Conservation (phyloP, 2,329 filamentous ascomycete species). For the Trichoderma guizhouense region DNA sequence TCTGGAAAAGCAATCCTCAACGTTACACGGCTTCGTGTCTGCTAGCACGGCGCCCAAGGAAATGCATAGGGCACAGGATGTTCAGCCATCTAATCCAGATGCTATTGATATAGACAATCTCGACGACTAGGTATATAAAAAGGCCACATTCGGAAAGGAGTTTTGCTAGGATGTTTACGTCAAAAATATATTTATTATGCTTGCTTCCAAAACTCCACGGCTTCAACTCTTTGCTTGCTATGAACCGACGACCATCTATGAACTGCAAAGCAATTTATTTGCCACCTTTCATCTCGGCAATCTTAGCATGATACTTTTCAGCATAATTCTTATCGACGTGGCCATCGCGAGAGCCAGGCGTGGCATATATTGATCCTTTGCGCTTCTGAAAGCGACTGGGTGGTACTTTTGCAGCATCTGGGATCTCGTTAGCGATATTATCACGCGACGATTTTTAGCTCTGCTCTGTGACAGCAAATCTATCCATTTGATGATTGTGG, state of each 20-base stretch:
- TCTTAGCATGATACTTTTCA: conserved; percentile 59
- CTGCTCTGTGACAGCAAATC: background rate
- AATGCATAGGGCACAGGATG: conserved; percentile 36
- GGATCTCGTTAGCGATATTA: background rate
- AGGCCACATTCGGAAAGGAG: background rate
- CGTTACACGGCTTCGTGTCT: conserved; percentile 86
- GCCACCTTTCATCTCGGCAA: conserved; percentile 48
- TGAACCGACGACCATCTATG: background rate
- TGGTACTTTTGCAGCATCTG: conserved; percentile 64
- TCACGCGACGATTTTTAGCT: background rate
- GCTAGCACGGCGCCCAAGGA: conserved; percentile 72
- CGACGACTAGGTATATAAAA: conserved; percentile 50
- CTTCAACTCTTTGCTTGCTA: background rate
- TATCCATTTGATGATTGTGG: background rate
- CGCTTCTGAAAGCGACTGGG: conserved; percentile 67
- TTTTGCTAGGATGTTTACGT: background rate
- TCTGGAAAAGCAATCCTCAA: conserved; percentile 81
- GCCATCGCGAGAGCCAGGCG: conserved; percentile 61
- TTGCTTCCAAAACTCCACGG: background rate
- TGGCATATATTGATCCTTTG: conserved; percentile 66
- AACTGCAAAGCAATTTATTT: conserved; percentile 31
- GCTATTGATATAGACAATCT: conserved; percentile 77
- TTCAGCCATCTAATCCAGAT: conserved; percentile 69
- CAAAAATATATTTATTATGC: background rate
- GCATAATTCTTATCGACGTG: conserved; percentile 59